Evolutionary conservation across 768 basidiomycete genomes (phyloP).

Genomic region (Macrolepiota dolichaula): DNA sequence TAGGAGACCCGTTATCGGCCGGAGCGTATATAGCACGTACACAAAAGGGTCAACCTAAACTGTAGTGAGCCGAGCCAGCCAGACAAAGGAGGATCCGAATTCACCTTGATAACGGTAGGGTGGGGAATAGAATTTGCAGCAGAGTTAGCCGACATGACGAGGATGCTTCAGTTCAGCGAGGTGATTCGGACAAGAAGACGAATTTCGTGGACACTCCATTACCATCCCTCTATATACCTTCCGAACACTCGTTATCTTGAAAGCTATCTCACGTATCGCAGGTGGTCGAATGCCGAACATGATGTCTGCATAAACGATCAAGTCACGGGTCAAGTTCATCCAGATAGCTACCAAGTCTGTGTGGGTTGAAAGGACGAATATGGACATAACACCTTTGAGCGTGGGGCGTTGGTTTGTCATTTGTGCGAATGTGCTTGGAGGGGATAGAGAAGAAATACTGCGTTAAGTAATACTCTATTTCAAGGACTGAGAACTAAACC

Average conservation of each 20-base stretch:
- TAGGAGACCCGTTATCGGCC: too few relatives aligned
- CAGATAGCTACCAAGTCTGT: not conserved
- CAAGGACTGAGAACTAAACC: too few relatives aligned
- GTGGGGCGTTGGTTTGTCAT: too few relatives aligned
- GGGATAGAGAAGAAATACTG: too few relatives aligned
- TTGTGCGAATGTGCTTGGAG: too few relatives aligned
- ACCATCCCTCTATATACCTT: not conserved
- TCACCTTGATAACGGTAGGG: conserved; percentile 55
- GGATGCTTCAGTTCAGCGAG: not conserved
- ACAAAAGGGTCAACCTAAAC: conserved; percentile 63
- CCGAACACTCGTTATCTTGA: not conserved
- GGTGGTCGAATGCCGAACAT: not conserved
- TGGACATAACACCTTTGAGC: not conserved
- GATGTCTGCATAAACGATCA: not conserved
- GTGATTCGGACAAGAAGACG: not conserved
- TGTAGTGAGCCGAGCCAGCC: not conserved
- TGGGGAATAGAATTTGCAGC: conserved; percentile 57
- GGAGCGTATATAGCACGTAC: conserved; percentile 41
- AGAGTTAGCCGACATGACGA: conserved; percentile 45
- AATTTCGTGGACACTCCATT: not conserved
- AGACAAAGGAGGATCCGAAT: conserved; percentile 3
- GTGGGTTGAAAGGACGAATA: not conserved
- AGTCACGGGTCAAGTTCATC: not conserved
- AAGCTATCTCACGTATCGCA: not conserved
- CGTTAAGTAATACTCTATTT: too few relatives aligned